Percentiles rank a stretch among this genome's conserved stretches.
Evolutionary conservation across 2,329 filamentous ascomycete genomes (phyloP).

Genomic region (Fusarium sp.): DNA sequence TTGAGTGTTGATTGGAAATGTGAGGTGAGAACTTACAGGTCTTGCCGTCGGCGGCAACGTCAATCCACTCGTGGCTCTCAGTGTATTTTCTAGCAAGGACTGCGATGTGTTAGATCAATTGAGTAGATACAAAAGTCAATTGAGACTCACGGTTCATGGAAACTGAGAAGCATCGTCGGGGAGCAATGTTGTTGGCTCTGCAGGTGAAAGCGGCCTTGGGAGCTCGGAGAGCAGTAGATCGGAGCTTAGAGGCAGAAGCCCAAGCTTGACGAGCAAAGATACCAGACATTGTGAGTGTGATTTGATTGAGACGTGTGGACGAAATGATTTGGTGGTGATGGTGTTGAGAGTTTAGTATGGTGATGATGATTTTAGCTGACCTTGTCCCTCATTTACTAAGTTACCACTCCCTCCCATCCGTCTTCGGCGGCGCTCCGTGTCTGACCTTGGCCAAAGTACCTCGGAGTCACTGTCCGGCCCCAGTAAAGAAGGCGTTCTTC

Average conservation of each 20-base stretch:
- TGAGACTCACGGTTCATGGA: slow-evolving; percentile 38
- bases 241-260: slow-evolving; percentile 39
- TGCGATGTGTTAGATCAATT: slow-evolving; percentile 6
- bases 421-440: slow-evolving; percentile 32
- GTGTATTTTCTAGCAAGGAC: slow-evolving; percentile 68
- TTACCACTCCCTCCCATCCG: neutral
- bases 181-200: slow-evolving; percentile 24
- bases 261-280: slow-evolving; percentile 43
- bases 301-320: neutral
- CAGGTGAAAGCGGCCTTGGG: slow-evolving; percentile 33
- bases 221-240: slow-evolving; percentile 36
- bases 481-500: slow-evolving; percentile 14
- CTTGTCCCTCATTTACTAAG: slow-evolving; percentile 15
- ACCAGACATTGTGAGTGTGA: slow-evolving; percentile 38
- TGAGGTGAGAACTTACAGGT: slow-evolving; percentile 35
- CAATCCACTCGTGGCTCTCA: slow-evolving; percentile 93
- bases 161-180: slow-evolving; percentile 42
- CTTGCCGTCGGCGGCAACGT: slow-evolving; percentile 75
- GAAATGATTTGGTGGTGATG: neutral
- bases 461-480: slow-evolving; percentile 39
- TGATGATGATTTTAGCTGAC: slow-evolving; percentile 11
- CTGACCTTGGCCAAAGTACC: slow-evolving; percentile 21
- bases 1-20: neutral
- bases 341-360: slow-evolving; percentile 5
- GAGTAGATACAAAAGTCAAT: neutral